A percentile compares a stretch with the other conserved stretches of the same genome.
Evolutionary conservation across 2,329 filamentous ascomycete genomes (phyloP).

Genomic region (Herpotrichia juniperi): DNA sequence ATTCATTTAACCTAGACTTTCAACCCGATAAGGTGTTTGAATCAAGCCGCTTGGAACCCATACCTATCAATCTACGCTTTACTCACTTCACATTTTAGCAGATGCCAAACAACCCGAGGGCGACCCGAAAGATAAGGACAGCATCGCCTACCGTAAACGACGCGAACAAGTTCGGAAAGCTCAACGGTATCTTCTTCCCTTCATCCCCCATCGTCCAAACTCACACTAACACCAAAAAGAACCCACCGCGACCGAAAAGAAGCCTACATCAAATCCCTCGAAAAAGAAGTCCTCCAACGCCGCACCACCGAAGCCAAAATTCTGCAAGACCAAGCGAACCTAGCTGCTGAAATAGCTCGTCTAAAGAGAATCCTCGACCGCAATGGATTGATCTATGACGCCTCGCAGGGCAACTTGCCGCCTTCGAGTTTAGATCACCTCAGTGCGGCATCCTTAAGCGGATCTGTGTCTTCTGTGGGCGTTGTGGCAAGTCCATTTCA

Average conservation of each 20-base stretch:
- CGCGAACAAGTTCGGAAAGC: slow-evolving; percentile 47
- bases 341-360: slow-evolving; percentile 28
- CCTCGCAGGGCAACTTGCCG: slow-evolving; percentile 17
- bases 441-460: slow-evolving; percentile 2
- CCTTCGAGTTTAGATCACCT: not conserved
- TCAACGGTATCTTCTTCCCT: slow-evolving; percentile 28
- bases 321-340: slow-evolving; percentile 26
- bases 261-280: slow-evolving; percentile 35
- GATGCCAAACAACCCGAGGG: slow-evolving; percentile 7
- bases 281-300: slow-evolving; percentile 33
- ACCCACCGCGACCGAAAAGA: slow-evolving; percentile 43
- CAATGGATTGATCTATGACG: slow-evolving; percentile 13
- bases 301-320: slow-evolving; percentile 39
- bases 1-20: too few relatives aligned
- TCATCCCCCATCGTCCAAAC: not conserved
- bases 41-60: too few relatives aligned
- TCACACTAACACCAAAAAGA: slow-evolving; percentile 15
- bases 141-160: slow-evolving; percentile 27
- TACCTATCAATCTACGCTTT: too few relatives aligned
- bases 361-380: slow-evolving; percentile 25
- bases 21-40: too few relatives aligned
- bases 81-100: too few relatives aligned
- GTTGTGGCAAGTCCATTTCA: slow-evolving; percentile 2
- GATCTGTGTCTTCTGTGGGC: not conserved
- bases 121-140: slow-evolving; percentile 14